Base-by-base conservation (phyloP, 306 rosid species). In the Inga leiocalycina region DNA sequence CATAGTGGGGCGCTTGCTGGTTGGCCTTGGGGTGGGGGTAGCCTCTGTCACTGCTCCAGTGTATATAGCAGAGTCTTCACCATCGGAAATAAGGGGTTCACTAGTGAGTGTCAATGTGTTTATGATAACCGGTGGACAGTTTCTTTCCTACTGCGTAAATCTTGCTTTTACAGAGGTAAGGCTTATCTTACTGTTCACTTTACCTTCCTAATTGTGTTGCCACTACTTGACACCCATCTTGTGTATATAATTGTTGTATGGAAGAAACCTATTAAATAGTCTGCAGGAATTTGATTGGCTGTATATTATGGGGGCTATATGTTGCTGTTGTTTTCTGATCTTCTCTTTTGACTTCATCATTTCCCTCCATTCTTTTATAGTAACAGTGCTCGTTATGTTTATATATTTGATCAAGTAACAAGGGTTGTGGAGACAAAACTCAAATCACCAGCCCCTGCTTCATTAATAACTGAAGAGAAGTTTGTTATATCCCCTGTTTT, bases 21-120 rank as follows among this genome's bases (percentile, higher is more conserved):
- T 84, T 32, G 92, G 94, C 70, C 85, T 91, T n/a, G 94, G 94
- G 30, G 78, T 91, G 48, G 94, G 94, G 19, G 83, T 86, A 66
- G 79, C 79, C 5, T 75, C 66, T 32, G 67, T 52, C 65, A 75
- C 79, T 37, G 66, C 79, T 20, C 67, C 67, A 4, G 76, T 72
- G n/a, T 72, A 45, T 72, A 72, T 72, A 45, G 76, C 76, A 22
- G 76, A 72, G 51, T 52, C 76, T 45, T 45, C 76, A 46, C 76
- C 76, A 45, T 72, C 76, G 46, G 76, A 72, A 72, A 72, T 72
- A 52, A 54, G 79, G 59, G 76, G 76, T 15, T 72, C 76, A 24
- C 8, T 72, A 72, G 76, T 72, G 76, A 72, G 76, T 57, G 76
- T 72, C 14, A 72, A 72, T 45, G 76, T 72, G 41, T 46, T 72